phyloP scores from a whole-genome alignment of 805 yeast species.

The Candida krabiensis region DNA sequence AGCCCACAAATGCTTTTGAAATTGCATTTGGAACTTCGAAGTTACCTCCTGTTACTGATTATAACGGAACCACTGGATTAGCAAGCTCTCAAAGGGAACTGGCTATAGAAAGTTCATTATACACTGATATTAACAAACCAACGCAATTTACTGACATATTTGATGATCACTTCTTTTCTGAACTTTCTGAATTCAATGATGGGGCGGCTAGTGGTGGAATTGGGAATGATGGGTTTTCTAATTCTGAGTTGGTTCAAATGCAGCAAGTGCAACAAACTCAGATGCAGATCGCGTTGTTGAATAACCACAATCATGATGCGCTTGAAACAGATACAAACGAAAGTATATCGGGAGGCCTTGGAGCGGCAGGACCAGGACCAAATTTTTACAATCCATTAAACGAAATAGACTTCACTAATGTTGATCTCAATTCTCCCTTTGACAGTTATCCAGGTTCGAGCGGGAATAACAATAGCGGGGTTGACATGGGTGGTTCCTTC shows the following conservation, averaged over 20 bases:
- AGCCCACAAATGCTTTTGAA: conserved; percentile 32
- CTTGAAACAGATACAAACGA: conserved; percentile 8
- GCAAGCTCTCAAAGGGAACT: conserved; percentile 11
- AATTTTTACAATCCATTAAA: conserved; percentile 32
- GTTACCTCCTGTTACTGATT: conserved; percentile 37
- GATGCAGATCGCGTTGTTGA: conserved; percentile 7
- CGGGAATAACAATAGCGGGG: neutral
- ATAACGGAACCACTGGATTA: conserved; percentile 12
- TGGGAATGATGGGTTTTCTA: conserved; percentile 5
- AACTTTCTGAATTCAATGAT: conserved; percentile 29
- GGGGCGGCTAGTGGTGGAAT: conserved; percentile 15
- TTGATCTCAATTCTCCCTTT: conserved; percentile 31
- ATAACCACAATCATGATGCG: conserved; percentile 1
- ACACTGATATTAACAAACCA: conserved; percentile 10
- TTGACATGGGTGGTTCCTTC: conserved; percentile 4
- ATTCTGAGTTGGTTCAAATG: conserved; percentile 7
- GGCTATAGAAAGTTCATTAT: conserved; percentile 7
- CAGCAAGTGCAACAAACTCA: conserved; percentile 7
- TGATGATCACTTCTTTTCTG: conserved; percentile 34
- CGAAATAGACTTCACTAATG: conserved; percentile 40
- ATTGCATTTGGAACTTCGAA: conserved; percentile 38
- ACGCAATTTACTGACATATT: conserved; percentile 28
- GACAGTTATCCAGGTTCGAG: conserved; percentile 18
- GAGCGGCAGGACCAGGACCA: conserved; percentile 4
- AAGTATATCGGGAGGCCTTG: conserved; percentile 1